phyloP scores from a whole-genome alignment of 306 rosid genomes.

The Quercus bicolor region DNA sequence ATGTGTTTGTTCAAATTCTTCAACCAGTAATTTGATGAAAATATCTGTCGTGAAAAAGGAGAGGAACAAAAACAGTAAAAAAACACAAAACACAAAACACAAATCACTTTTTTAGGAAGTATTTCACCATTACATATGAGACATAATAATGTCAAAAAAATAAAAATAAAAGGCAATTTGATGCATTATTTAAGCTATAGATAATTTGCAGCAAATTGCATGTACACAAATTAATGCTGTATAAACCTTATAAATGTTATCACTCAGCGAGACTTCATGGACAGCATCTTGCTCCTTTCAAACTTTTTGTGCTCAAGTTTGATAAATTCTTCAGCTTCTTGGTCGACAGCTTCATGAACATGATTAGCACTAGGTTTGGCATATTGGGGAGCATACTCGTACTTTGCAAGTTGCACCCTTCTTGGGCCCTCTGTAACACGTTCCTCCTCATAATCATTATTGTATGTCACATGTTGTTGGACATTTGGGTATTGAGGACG shows the following conservation, averaged over 20 bases:
- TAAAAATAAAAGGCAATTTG: not conserved
- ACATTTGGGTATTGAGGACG: not conserved
- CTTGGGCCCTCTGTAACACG: not conserved
- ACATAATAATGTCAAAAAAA: no score
- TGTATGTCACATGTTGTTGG: slow-evolving; percentile 14
- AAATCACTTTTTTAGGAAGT: not conserved
- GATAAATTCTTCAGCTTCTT: slow-evolving; percentile 64
- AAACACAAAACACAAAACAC: not conserved
- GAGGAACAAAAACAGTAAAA: not conserved
- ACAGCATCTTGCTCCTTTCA: slow-evolving; percentile 18
- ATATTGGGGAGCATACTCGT: not conserved
- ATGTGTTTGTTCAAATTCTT: no score
- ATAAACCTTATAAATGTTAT: not conserved
- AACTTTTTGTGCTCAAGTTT: slow-evolving; percentile 52
- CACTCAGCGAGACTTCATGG: not conserved
- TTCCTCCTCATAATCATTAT: slow-evolving; percentile 13
- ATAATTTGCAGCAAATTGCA: not conserved
- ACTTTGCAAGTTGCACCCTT: not conserved
- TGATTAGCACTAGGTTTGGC: slow-evolving; percentile 8
- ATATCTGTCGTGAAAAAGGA: no score
- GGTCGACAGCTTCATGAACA: slow-evolving; percentile 34
- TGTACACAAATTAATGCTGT: not conserved
- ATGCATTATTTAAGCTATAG: not conserved
- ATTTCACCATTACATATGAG: not conserved
- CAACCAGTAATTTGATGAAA: no score